Conservation (phyloP, 441 rosid species). For the Biscutella laevigata region DNA sequence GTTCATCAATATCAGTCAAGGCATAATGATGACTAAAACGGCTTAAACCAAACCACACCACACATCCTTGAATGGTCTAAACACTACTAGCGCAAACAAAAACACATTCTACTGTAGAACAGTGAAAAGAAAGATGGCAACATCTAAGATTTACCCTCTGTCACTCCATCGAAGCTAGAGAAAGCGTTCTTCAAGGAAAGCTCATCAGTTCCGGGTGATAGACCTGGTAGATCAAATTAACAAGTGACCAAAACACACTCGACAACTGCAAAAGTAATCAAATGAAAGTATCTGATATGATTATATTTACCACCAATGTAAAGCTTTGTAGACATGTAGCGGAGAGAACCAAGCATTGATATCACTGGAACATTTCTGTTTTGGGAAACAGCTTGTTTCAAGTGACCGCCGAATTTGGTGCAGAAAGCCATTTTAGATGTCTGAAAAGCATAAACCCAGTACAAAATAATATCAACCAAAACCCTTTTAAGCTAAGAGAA, state of each 20-base stretch:
- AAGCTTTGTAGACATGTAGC: constrained; percentile 38
- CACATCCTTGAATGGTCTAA: not conserved
- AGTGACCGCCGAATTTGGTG: constrained; percentile 15
- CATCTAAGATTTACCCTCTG: constrained; percentile 37
- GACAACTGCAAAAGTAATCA: not conserved
- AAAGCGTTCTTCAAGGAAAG: constrained; percentile 59
- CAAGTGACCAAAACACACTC: not conserved
- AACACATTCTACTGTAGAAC: not conserved
- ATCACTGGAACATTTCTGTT: constrained; percentile 19
- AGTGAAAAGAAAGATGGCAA: not conserved
- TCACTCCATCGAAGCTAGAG: constrained; percentile 51
- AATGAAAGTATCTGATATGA: not conserved
- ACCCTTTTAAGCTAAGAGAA: too few relatives aligned
- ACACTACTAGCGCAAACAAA: not conserved
- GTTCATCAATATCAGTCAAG: not conserved
- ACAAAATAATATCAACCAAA: too few relatives aligned
- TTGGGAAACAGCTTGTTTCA: constrained; percentile 23
- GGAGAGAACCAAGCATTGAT: constrained; percentile 25
- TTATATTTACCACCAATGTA: constrained; percentile 56
- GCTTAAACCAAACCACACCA: not conserved
- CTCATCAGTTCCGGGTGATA: constrained; percentile 55
- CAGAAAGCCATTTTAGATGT: constrained; percentile 21
- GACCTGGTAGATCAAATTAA: constrained; percentile 33
- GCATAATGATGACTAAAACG: not conserved
- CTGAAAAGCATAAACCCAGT: not conserved